phyloP scores from a whole-genome alignment of 2,329 filamentous ascomycete species.

The Curvularia spicifera region DNA sequence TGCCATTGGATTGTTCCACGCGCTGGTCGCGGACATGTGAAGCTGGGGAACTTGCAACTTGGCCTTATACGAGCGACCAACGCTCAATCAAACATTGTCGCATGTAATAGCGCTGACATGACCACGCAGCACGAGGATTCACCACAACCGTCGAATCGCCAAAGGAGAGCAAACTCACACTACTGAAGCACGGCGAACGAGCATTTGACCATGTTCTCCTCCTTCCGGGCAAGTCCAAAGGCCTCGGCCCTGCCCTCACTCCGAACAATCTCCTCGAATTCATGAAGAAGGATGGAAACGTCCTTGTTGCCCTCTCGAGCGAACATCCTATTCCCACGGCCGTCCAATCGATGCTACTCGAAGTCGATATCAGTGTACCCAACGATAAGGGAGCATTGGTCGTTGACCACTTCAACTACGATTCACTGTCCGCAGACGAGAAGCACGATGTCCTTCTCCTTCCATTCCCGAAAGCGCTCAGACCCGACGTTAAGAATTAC shows the following conservation, averaged over 20 bases:
- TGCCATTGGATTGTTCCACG: background rate
- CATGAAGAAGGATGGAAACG: slow-evolving; percentile 88
- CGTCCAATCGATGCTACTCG: slow-evolving; percentile 78
- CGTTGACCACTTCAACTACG: slow-evolving; percentile 96
- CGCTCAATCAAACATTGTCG: slow-evolving; percentile 5
- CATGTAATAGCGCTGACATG: slow-evolving; percentile 16
- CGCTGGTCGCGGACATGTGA: background rate
- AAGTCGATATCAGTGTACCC: slow-evolving; percentile 89
- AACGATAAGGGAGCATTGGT: slow-evolving; percentile 82
- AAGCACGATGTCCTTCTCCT: slow-evolving; percentile 88
- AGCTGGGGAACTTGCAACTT: slow-evolving; percentile 22
- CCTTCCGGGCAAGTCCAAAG: slow-evolving; percentile 89
- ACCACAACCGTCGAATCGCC: slow-evolving; percentile 76
- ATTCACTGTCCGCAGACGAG: slow-evolving; percentile 75
- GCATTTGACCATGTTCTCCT: slow-evolving; percentile 90
- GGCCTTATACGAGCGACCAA: slow-evolving; percentile 3
- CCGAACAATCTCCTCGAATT: slow-evolving; percentile 89
- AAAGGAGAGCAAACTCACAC: slow-evolving; percentile 61
- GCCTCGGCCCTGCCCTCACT: slow-evolving; percentile 85
- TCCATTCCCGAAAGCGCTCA: slow-evolving; percentile 68
- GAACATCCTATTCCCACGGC: slow-evolving; percentile 72
- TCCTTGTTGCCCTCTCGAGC: slow-evolving; percentile 83
- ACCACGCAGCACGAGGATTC: slow-evolving; percentile 75
- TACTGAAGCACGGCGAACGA: slow-evolving; percentile 87
- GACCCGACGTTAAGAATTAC: slow-evolving; percentile 75